Evolutionary conservation across 2,329 filamentous ascomycete species (phyloP), one percentile per base, ranked within the genome.

Genomic region (Colletotrichum sp.): DNA sequence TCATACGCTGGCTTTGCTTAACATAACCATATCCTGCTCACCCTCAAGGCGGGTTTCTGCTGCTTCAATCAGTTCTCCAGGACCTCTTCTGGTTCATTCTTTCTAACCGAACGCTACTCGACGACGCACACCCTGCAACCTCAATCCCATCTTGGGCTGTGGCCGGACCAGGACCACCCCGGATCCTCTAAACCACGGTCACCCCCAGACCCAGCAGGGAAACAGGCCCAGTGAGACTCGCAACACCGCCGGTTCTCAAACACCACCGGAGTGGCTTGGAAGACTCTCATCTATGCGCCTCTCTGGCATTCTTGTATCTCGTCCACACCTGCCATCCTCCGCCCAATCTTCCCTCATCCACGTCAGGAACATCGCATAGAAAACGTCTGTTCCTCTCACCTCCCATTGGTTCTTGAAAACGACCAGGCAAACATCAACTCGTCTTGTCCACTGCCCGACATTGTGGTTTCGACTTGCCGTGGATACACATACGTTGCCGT

Each of bases 221-320:
- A 74, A 76, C 70, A 76, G 74, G 74, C 74, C 74, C 48, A 52
- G 71, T 74, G 71, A 72, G 73, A 75, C 73, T 73, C 64, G 26
- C 70, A 65, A 74, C 74, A 69, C 59, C 71, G 34, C 71, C 55
- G 55, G 60, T 65, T 74, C 71, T 76, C 74, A 76, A 76, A 76
- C 74, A 76, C 70, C 65, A 74, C 59, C 74, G 32, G 64, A 65
- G 74, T 76, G 71, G 74, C 74, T 76, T 74, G 74, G 74, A 82
- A 72, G 81, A 61, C 30, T 55, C 21, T 28, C 26, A 64, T 43
- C 78, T 59, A 48, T 69, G 30, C 72, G n/a, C 67, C 34, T 36
- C 48, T 28, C 48, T 60, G 18, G 74, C 34, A 13, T 32, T 59
- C 5, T 65, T 48, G 34, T 12, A 36, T 52, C 71, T 48, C 43